Percentiles rank a stretch among this genome's conserved stretches.
Evolutionary conservation across 2,329 filamentous ascomycete species (phyloP).

Genomic region (Paraphaeosphaeria minitans): DNA sequence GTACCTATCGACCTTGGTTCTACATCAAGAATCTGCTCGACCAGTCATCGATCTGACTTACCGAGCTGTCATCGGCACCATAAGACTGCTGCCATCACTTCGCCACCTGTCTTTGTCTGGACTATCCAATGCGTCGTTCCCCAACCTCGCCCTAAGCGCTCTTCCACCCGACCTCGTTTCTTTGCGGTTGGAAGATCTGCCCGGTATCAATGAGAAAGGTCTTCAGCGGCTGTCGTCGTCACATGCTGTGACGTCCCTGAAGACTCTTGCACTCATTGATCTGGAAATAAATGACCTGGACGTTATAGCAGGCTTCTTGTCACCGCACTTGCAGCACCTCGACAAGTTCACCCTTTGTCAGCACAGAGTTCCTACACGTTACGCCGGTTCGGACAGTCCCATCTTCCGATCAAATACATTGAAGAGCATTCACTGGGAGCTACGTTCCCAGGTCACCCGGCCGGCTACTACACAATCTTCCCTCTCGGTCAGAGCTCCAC

Average conservation of each 20-base stretch:
- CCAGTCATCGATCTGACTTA: constrained; percentile 54
- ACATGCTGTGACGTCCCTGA: constrained; percentile 51
- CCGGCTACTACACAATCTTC: constrained; percentile 17
- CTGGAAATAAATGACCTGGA: constrained; percentile 58
- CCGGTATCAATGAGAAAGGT: constrained; percentile 61
- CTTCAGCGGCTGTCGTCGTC: constrained; percentile 58
- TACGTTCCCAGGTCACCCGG: constrained; percentile 47
- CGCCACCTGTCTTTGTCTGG: constrained; percentile 61
- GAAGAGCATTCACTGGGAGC: constrained; percentile 63
- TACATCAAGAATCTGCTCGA: constrained; percentile 46
- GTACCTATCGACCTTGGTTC: constrained; percentile 58
- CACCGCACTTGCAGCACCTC: constrained; percentile 51
- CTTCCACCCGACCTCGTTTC: constrained; percentile 57
- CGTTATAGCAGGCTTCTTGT: constrained; percentile 59
- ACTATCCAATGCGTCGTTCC: constrained; percentile 60
- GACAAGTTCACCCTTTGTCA: constrained; percentile 60
- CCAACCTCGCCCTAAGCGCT: constrained; percentile 59
- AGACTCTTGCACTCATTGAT: constrained; percentile 58
- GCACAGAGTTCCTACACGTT: constrained; percentile 53
- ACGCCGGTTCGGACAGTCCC: constrained; percentile 50
- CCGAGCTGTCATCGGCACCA: constrained; percentile 59
- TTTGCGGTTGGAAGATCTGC: constrained; percentile 60
- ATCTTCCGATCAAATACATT: constrained; percentile 57
- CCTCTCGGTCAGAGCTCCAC: not conserved
- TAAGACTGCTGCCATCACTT: constrained; percentile 59